Evolutionary conservation across 176 grass and related monocot genomes (phyloP), one percentile per base, ranked within the genome.

Genomic region (Areca catechu): DNA sequence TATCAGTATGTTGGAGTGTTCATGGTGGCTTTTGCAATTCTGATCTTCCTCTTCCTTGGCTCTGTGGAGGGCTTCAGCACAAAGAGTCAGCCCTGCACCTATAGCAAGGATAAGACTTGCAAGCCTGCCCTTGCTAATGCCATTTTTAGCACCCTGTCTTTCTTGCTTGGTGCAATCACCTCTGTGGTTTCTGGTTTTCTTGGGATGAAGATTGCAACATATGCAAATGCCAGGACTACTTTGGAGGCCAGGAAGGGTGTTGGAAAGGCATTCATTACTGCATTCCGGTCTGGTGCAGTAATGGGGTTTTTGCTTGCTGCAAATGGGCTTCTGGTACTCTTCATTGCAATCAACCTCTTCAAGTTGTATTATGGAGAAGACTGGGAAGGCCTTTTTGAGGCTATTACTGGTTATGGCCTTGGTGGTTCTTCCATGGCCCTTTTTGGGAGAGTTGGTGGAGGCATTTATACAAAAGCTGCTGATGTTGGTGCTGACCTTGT

Each of bases 271-370:
- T 95, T 95, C 51, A 95, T 89, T 18, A 68, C 63, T 52, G 89
- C 89, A 56, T 89, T 95, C 69, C 85, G 90, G 60, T 95, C 90
- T 76, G 90, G 90, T 75, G 90, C 85, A 71, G 90, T 95, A 20
- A 95, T 95, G 90, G 90, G 90, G 61, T 95, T 95, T 72, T 73
- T 95, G 67, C 86, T 95, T 74, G 90, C 90, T 77, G 90, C 90
- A 5, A 95, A 86, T 78, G 90, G 90, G 18, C 90, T 95, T 65
- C 69, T 95, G 61, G 85, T 95, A 63, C 85, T 95, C 62, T 95
- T 82, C 60, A 58, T 95, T 29, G 70, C 82, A 21, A 95, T 95
- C 54, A 95, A 95, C 74, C 19, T 83, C 54, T 95, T 95, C 21
- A 83, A 83, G 67, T 48, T 95, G 58, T 95, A 95, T 65, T 95